These are phyloP conservation scores for Orbilia blumenaviensis DNA, from an alignment of 2,329 filamentous ascomycete genomes.

Conservation along the genomic window DNA sequence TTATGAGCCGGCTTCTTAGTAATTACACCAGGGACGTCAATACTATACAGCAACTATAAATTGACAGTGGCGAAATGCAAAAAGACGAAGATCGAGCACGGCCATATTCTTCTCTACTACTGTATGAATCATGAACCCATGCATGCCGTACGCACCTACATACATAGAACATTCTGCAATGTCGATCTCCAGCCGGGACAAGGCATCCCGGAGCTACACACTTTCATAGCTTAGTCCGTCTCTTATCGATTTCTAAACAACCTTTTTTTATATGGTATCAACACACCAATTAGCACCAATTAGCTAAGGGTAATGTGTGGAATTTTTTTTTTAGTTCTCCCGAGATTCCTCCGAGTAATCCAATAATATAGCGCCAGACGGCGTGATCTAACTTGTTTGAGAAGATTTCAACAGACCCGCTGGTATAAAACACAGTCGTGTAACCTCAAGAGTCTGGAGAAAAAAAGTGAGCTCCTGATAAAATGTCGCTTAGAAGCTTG, in stretches of 20 bases:
- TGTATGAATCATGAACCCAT: constrained; percentile 12
- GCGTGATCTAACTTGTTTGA: not conserved
- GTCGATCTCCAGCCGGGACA: constrained; percentile 31
- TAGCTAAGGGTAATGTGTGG: not conserved
- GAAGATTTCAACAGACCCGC: too few relatives aligned
- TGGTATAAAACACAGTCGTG: not conserved
- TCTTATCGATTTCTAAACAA: constrained; percentile 20
- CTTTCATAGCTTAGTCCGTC: not conserved
- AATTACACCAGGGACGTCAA: not conserved
- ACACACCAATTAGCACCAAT: not conserved
- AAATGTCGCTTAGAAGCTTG: not conserved
- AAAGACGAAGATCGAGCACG: not conserved
- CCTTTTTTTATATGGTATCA: constrained; percentile 15
- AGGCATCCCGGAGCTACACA: constrained; percentile 15
- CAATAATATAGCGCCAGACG: constrained; percentile 16
- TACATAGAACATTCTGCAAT: constrained; percentile 12
- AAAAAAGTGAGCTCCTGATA: not conserved
- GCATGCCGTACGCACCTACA: constrained; percentile 6
- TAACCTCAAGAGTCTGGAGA: not conserved
- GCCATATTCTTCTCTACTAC: not conserved
- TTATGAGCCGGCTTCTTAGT: too few relatives aligned
- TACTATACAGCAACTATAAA: not conserved
- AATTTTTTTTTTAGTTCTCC: constrained; percentile 15
- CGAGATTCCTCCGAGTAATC: constrained; percentile 52
- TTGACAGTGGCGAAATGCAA: not conserved